Conservation (phyloP, 1,284 basidiomycete species). For the Athelia sp. region DNA sequence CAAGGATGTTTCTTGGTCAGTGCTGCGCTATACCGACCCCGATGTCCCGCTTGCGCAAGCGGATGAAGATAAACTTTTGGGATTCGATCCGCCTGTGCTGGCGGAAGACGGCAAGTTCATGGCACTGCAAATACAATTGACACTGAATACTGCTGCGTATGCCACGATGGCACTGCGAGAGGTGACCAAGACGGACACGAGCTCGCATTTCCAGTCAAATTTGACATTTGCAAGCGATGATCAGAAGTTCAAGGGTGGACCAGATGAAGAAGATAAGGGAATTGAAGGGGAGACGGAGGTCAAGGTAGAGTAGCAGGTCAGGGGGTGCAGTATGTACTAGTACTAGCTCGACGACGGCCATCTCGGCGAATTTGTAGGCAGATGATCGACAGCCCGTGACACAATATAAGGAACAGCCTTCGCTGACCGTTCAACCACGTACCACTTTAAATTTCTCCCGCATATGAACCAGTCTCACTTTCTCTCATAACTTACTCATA, state of each 20-base stretch:
- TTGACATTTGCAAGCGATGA: conserved; percentile 82
- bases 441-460: too few species aligned
- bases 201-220: conserved; percentile 78
- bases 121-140: conserved; percentile 79
- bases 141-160: conserved; percentile 84
- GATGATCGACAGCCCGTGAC: too few species aligned
- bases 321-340: too few species aligned
- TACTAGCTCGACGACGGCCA: too few species aligned
- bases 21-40: conserved; percentile 89
- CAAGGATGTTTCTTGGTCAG: conserved; percentile 72
- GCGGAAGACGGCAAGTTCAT: conserved; percentile 74
- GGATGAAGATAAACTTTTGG: conserved; percentile 89
- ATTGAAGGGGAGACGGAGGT: conserved; percentile 18
- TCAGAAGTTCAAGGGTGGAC: conserved; percentile 63
- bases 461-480: neutral
- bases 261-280: conserved; percentile 22
- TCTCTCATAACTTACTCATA: conserved; percentile 3
- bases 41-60: conserved; percentile 88
- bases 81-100: conserved; percentile 65
- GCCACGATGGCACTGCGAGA: conserved; percentile 95
- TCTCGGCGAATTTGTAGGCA: too few species aligned
- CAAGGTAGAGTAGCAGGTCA: conserved; percentile 7
- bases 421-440: too few species aligned
- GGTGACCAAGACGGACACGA: conserved; percentile 90
- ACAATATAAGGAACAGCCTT: too few species aligned